Percentiles rank a stretch among this genome's conserved stretches.
phyloP scores from a whole-genome alignment of 306 rosid genomes.

The Vigna hirtella region DNA sequence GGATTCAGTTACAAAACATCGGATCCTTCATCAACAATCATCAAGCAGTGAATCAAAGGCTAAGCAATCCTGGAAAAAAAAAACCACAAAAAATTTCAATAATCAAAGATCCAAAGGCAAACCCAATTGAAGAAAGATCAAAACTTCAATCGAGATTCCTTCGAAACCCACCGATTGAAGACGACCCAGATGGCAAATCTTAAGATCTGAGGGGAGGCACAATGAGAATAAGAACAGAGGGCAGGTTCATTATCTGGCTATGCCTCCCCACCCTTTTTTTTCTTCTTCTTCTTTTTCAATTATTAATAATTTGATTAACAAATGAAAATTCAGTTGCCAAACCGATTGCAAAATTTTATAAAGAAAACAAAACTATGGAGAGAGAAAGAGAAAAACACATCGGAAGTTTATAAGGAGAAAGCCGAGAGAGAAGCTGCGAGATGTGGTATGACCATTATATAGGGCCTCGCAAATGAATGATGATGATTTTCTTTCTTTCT shows the following conservation, averaged over 20 bases:
- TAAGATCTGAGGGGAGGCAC: constrained; percentile 98
- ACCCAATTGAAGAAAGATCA: constrained; percentile 54
- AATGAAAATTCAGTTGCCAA: constrained; percentile 81
- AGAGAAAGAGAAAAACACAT: constrained; percentile 55
- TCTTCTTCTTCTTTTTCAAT: constrained; percentile 55
- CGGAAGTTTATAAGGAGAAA: constrained; percentile 58
- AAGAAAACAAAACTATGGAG: constrained; percentile 46
- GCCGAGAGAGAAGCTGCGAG: constrained; percentile 60
- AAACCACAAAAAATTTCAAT: constrained; percentile 43
- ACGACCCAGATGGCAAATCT: constrained; percentile 79
- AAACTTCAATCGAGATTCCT: constrained; percentile 67
- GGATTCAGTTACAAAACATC: constrained; percentile 67
- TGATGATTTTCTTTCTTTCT: constrained; percentile 42
- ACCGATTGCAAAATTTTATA: constrained; percentile 59
- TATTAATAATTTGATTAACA: constrained; percentile 67
- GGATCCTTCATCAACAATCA: constrained; percentile 77
- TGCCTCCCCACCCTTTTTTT: constrained; percentile 73
- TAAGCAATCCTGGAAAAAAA: constrained; percentile 58
- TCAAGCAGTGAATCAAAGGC: constrained; percentile 68
- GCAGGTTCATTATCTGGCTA: constrained; percentile 72
- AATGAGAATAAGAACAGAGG: constrained; percentile 71
- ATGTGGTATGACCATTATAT: constrained; percentile 70
- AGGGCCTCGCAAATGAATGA: constrained; percentile 61
- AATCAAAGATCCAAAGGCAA: constrained; percentile 65
- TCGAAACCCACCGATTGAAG: constrained; percentile 71